Conservation (phyloP, 495 filamentous ascomycete genomes). For the Cercophora newfieldiana region DNA sequence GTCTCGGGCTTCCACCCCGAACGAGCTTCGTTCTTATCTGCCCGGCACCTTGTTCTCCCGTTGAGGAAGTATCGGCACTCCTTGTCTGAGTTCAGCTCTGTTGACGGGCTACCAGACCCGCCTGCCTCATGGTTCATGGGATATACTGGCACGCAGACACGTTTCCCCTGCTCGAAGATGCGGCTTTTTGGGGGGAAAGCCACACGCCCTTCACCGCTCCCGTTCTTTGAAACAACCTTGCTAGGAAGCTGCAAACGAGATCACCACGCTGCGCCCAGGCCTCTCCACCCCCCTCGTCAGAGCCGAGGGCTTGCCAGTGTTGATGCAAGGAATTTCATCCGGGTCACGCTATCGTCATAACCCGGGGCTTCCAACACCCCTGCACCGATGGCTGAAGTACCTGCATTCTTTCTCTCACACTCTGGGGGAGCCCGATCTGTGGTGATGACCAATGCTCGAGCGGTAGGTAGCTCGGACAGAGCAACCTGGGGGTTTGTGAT, state of each 20-base stretch:
- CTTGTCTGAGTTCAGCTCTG: background rate
- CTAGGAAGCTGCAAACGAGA: background rate
- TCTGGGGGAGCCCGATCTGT: background rate
- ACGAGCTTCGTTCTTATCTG: background rate
- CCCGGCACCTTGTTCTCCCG: background rate
- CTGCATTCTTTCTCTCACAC: background rate
- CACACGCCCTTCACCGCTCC: background rate
- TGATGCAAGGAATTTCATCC: background rate
- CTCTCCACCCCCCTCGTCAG: background rate
- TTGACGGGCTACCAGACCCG: background rate
- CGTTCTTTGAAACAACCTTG: background rate
- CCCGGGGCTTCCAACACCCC: background rate
- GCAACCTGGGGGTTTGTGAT: background rate
- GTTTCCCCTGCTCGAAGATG: background rate
- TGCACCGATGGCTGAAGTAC: background rate
- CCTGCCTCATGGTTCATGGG: too few relatives aligned
- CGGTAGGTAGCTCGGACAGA: background rate
- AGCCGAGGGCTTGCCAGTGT: background rate
- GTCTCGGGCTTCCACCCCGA: background rate
- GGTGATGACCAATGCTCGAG: too few relatives aligned
- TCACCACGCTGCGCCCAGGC: too few relatives aligned
- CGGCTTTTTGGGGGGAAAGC: background rate
- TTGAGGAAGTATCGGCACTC: background rate
- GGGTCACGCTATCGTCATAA: background rate
- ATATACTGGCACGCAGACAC: too few relatives aligned